phyloP scores from a whole-genome alignment of 2,329 filamentous ascomycete genomes.

The Penicillium hesseltinei region DNA sequence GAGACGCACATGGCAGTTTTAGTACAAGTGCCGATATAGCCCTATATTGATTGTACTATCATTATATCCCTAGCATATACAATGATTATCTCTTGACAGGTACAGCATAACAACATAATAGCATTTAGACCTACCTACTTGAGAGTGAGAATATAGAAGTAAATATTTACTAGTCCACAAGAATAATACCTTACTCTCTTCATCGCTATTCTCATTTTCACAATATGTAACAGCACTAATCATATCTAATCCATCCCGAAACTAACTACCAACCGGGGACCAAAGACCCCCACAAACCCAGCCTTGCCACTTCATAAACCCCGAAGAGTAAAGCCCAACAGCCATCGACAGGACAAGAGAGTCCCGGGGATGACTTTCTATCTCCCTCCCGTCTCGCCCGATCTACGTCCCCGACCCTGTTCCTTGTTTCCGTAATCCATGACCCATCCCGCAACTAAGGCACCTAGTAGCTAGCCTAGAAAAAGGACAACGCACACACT shows the following conservation, averaged over 20 bases:
- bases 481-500: not conserved
- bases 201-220: not conserved
- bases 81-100: not conserved
- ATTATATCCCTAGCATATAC: not conserved
- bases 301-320: not conserved
- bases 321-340: not conserved
- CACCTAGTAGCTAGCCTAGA: not conserved
- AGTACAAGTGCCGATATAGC: no score
- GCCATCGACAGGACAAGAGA: not conserved
- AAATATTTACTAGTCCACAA: not conserved
- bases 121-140: not conserved
- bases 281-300: not conserved
- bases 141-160: not conserved
- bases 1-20: constrained; percentile 3
- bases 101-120: not conserved
- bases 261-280: not conserved
- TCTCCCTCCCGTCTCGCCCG: not conserved
- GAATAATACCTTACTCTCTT: not conserved
- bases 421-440: not conserved
- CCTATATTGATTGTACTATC: not conserved
- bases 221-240: not conserved
- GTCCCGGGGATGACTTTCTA: not conserved
- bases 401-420: not conserved
- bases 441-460: not conserved
- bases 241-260: not conserved